A percentile compares a stretch with the other conserved stretches of the same genome.
These are phyloP conservation scores for Trametopsis cervina DNA, from an alignment of 768 basidiomycete species.

Conservation along the genomic window DNA sequence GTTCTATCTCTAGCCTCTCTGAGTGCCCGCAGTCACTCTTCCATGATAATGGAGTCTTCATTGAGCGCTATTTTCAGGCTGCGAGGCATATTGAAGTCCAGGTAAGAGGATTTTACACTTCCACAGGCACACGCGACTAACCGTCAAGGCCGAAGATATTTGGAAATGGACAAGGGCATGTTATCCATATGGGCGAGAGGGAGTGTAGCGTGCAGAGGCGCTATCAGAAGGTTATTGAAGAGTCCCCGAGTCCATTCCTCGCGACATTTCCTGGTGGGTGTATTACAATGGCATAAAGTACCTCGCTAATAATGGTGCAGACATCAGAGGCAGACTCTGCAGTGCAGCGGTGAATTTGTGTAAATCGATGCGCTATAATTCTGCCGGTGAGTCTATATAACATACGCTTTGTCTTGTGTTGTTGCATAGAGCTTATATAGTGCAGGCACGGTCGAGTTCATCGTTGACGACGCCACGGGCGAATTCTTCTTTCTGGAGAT, in stretches of 20 bases:
- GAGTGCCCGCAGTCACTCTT: slow-evolving; percentile 35
- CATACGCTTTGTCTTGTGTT: not conserved
- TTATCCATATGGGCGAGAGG: slow-evolving; percentile 60
- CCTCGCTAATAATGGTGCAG: too few relatives aligned
- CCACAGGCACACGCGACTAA: not conserved
- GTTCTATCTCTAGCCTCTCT: not conserved
- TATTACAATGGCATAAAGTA: too few relatives aligned
- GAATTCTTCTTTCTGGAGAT: slow-evolving; percentile 66
- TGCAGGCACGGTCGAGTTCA: slow-evolving; percentile 60
- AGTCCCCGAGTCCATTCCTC: slow-evolving; percentile 58
- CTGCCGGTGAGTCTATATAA: slow-evolving; percentile 42
- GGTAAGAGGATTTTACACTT: slow-evolving; percentile 24
- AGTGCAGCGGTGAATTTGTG: slow-evolving; percentile 47
- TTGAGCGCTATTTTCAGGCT: slow-evolving; percentile 50
- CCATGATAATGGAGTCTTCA: slow-evolving; percentile 41
- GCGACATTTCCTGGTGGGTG: slow-evolving; percentile 36
- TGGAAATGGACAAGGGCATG: slow-evolving; percentile 53
- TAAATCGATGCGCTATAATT: slow-evolving; percentile 44
- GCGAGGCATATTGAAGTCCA: slow-evolving; percentile 65
- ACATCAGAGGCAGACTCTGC: slow-evolving; percentile 40
- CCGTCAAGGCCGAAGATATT: slow-evolving; percentile 40
- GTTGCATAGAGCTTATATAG: not conserved
- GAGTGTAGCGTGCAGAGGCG: slow-evolving; percentile 66
- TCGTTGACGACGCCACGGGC: slow-evolving; percentile 46
- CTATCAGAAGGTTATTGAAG: slow-evolving; percentile 71